These are phyloP conservation scores for Trametes polyzona DNA, from an alignment of 1,284 basidiomycete genomes.

Conservation along the genomic window DNA sequence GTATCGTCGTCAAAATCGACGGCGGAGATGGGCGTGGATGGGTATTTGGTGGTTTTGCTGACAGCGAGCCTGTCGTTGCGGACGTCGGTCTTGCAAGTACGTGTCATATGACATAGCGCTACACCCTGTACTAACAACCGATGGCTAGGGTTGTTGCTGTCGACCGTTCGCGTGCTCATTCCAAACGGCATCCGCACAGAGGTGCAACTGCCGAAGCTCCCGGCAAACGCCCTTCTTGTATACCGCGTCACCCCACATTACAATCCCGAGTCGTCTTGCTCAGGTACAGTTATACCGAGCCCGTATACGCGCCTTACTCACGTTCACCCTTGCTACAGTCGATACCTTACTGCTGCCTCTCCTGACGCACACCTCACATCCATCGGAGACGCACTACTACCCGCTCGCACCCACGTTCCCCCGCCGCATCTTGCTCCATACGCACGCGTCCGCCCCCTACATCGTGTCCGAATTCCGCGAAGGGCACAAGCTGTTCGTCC, in stretches of 20 bases:
- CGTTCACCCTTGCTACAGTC: not conserved
- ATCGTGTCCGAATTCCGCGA: conserved; percentile 38
- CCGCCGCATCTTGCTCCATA: conserved; percentile 64
- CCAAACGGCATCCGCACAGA: conserved; percentile 28
- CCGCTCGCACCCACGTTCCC: conserved; percentile 42
- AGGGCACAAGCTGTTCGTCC: conserved; percentile 59
- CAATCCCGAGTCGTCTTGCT: conserved; percentile 16
- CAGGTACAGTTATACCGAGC: conserved; percentile 11
- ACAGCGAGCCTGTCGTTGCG: conserved; percentile 36
- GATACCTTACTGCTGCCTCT: conserved; percentile 57
- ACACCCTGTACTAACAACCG: no score
- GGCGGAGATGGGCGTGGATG: conserved; percentile 60
- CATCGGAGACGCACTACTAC: conserved; percentile 74
- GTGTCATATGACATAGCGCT: no score
- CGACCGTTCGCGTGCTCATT: conserved; percentile 39
- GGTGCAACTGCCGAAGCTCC: conserved; percentile 40
- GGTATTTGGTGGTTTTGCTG: conserved; percentile 60
- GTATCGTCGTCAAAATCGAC: conserved; percentile 57
- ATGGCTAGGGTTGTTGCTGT: conserved; percentile 29
- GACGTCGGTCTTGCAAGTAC: conserved; percentile 49
- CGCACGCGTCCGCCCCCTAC: conserved; percentile 74
- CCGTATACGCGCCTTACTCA: not conserved
- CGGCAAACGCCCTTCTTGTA: conserved; percentile 64
- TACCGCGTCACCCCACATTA: conserved; percentile 52
- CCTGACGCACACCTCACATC: conserved; percentile 58